Percentiles rank a stretch among this genome's conserved stretches.
Evolutionary conservation across 1,139 yeast genomes (phyloP).

Genomic region (Lodderomyces beijingensis): DNA sequence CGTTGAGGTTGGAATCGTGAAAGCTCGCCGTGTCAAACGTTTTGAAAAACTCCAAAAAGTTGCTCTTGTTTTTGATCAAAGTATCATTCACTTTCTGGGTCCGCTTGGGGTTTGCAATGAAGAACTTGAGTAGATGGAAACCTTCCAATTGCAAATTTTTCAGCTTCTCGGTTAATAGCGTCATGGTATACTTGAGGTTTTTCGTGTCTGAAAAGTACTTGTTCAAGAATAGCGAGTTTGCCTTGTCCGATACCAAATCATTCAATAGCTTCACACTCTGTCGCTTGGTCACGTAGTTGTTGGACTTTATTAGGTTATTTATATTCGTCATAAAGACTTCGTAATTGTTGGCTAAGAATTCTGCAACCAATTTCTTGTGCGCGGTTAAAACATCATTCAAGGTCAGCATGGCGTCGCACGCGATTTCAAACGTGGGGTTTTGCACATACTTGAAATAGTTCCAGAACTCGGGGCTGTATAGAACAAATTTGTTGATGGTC

Average conservation of each 20-base stretch:
- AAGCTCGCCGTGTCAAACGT: slow-evolving; percentile 60
- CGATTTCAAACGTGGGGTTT: slow-evolving; percentile 76
- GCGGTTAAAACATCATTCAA: slow-evolving; percentile 63
- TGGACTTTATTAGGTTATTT: slow-evolving; percentile 66
- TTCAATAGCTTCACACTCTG: slow-evolving; percentile 80
- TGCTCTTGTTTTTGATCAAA: slow-evolving; percentile 73
- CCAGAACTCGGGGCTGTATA: slow-evolving; percentile 66
- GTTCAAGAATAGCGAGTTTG: slow-evolving; percentile 70
- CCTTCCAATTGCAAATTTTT: slow-evolving; percentile 87
- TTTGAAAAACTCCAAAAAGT: slow-evolving; percentile 65
- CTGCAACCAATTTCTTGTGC: slow-evolving; percentile 67
- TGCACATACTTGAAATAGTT: slow-evolving; percentile 75
- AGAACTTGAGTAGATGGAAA: slow-evolving; percentile 86
- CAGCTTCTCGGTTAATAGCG: slow-evolving; percentile 80
- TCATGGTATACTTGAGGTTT: slow-evolving; percentile 82
- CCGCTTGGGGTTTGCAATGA: slow-evolving; percentile 92
- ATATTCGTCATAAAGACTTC: slow-evolving; percentile 56
- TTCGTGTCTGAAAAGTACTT: slow-evolving; percentile 76
- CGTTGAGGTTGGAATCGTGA: slow-evolving; percentile 66
- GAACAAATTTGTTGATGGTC: slow-evolving; percentile 54
- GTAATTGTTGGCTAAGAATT: slow-evolving; percentile 57
- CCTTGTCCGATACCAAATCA: slow-evolving; percentile 68
- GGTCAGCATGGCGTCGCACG: slow-evolving; percentile 85
- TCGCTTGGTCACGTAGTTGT: slow-evolving; percentile 86
- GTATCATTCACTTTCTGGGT: slow-evolving; percentile 77